Evolutionary conservation across 345 rosid genomes (phyloP).

Genomic region (Ceriops decandra): DNA sequence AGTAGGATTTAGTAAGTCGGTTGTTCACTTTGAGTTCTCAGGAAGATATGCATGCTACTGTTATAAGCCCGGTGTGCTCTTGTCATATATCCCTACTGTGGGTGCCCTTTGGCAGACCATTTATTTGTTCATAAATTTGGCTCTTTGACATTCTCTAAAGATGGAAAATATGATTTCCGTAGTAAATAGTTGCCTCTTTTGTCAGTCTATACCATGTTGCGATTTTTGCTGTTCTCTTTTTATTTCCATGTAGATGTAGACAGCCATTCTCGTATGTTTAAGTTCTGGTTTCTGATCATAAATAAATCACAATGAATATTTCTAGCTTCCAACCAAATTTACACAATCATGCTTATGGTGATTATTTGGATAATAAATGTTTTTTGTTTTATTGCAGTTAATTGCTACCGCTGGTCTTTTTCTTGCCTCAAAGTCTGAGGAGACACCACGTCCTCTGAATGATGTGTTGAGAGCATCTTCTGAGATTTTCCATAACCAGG

Average conservation of each 20-base stretch:
- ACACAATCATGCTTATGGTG: not conserved
- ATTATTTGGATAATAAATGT: slow-evolving; percentile 8
- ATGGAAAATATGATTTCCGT: no score
- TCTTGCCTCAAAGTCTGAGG: slow-evolving; percentile 78
- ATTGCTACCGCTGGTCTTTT: slow-evolving; percentile 76
- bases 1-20: not conserved
- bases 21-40: not conserved
- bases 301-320: not conserved
- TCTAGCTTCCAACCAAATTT: not conserved
- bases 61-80: no score
- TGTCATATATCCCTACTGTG: no score
- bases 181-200: no score
- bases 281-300: not conserved
- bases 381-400: slow-evolving; percentile 40
- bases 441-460: slow-evolving; percentile 73
- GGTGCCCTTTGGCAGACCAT: no score
- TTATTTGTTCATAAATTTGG: no score
- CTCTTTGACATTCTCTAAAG: no score
- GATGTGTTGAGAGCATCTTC: slow-evolving; percentile 51
- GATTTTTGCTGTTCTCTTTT: not conserved
- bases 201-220: not conserved
- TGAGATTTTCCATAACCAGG: slow-evolving; percentile 67
- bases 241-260: not conserved
- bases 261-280: not conserved
- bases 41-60: no score